Percentiles rank a stretch among this genome's conserved stretches.
Conservation (phyloP, 1,139 yeast species). For the Scheffersomyces illinoinensis region DNA sequence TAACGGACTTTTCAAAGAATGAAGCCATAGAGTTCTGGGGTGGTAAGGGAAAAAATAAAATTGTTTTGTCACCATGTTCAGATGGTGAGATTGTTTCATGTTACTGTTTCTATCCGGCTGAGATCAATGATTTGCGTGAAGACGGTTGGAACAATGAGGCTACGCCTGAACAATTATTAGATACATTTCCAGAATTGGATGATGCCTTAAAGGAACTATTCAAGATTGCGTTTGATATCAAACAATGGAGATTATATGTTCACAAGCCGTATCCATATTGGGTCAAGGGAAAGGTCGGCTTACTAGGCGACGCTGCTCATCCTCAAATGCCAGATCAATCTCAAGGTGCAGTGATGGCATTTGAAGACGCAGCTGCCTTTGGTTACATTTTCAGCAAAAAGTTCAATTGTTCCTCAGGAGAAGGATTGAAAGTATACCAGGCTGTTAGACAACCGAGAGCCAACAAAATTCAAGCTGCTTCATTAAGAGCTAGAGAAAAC, state of each 20-base stretch:
- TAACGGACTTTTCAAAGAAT: conserved; percentile 32
- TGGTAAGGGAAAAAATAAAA: conserved; percentile 20
- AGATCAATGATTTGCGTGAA: conserved; percentile 7
- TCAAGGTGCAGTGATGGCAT: conserved; percentile 43
- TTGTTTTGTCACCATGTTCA: conserved; percentile 28
- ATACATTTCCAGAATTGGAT: conserved; percentile 20
- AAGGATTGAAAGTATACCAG: conserved; percentile 23
- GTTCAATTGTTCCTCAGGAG: conserved; percentile 17
- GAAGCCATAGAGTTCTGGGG: conserved; percentile 33
- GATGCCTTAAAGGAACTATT: conserved; percentile 21
- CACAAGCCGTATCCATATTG: conserved; percentile 27
- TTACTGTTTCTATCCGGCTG: conserved; percentile 24
- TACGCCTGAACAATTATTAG: conserved; percentile 18
- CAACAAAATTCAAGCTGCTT: conserved; percentile 27
- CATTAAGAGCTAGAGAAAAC: conserved; percentile 28
- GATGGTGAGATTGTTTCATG: conserved; percentile 25
- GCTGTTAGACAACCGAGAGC: conserved; percentile 25
- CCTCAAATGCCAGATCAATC: conserved; percentile 43
- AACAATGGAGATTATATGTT: conserved; percentile 30
- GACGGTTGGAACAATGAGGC: conserved; percentile 25
- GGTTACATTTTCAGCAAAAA: conserved; percentile 20
- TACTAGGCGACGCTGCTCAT: conserved; percentile 29
- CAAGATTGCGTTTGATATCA: conserved; percentile 28
- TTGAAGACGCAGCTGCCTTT: conserved; percentile 28
- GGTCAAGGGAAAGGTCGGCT: conserved; percentile 16